Evolutionary conservation across 257 asterid genomes (phyloP).

Genomic region (Mitragyna speciosa): DNA sequence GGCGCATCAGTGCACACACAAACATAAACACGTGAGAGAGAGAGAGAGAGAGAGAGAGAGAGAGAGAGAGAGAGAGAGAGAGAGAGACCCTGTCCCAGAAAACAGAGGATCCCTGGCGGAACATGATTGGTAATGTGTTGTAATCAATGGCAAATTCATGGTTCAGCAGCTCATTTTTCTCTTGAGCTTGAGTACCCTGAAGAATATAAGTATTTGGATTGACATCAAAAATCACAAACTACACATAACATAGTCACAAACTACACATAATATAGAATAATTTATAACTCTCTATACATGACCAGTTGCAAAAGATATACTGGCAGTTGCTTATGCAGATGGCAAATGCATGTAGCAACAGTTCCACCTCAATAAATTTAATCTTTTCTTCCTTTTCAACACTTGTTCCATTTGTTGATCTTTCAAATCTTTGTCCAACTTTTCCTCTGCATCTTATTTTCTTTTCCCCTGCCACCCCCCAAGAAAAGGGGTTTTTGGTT

Average conservation of each 20-base stretch:
- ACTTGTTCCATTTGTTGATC: not conserved
- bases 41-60: conserved; percentile 10
- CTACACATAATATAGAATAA: not conserved
- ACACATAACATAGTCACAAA: not conserved
- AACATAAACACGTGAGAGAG: not conserved
- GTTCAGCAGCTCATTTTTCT: conserved; percentile 63
- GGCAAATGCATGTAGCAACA: not conserved
- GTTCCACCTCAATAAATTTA: not conserved
- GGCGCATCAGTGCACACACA: not conserved
- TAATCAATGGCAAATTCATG: conserved; percentile 55
- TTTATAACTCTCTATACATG: not conserved
- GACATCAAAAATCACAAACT: not conserved
- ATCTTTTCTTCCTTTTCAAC: not conserved
- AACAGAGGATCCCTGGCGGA: conserved; percentile 77
- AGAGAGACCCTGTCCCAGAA: conserved; percentile 61
- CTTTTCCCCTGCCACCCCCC: too few relatives aligned
- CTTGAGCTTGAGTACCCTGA: conserved; percentile 84
- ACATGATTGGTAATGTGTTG: conserved; percentile 53
- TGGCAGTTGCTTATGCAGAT: not conserved
- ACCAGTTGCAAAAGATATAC: not conserved
- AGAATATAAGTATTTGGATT: conserved; percentile 20
- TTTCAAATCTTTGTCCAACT: not conserved
- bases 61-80: conserved; percentile 4
- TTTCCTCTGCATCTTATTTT: not conserved
- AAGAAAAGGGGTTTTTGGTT: too few relatives aligned